A percentile compares a stretch with the other conserved stretches of the same genome.
Evolutionary conservation across 1,139 yeast genomes (phyloP).

Genomic region (Pichia sp.): DNA sequence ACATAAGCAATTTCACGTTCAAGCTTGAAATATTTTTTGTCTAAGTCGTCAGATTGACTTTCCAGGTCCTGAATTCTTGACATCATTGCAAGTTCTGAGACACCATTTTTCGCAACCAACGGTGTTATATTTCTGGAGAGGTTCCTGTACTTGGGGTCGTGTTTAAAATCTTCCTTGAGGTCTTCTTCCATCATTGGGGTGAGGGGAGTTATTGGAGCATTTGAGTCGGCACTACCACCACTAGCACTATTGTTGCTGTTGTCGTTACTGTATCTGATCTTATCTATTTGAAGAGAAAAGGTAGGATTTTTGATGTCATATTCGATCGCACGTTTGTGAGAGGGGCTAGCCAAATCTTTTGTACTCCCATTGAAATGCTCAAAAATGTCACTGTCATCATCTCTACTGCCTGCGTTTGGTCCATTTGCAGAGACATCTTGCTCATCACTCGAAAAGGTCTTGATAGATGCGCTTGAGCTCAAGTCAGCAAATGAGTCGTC

Average conservation of each 20-base stretch:
- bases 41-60: slow-evolving; percentile 19
- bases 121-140: slow-evolving; percentile 21
- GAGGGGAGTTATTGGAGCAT: slow-evolving; percentile 1
- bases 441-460: slow-evolving; percentile 19
- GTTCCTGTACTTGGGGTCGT: slow-evolving; percentile 17
- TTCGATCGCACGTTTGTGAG: background rate
- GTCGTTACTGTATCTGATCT: background rate
- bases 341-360: slow-evolving; percentile 14
- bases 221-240: background rate
- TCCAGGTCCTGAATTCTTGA: slow-evolving; percentile 22
- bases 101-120: slow-evolving; percentile 12
- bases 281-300: slow-evolving; percentile 2
- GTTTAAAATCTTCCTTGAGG: background rate
- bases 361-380: slow-evolving; percentile 18
- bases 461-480: slow-evolving; percentile 12
- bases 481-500: background rate
- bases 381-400: slow-evolving; percentile 14
- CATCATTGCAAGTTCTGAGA: slow-evolving; percentile 11
- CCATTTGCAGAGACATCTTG: background rate
- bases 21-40: slow-evolving; percentile 26
- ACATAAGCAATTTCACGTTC: slow-evolving; percentile 31
- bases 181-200: background rate
- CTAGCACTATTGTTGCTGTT: background rate
- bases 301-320: background rate
- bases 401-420: background rate